Percentiles rank a stretch among this genome's conserved stretches.
Evolutionary conservation across 2,329 filamentous ascomycete genomes (phyloP).

Genomic region (Neonectria faginata): DNA sequence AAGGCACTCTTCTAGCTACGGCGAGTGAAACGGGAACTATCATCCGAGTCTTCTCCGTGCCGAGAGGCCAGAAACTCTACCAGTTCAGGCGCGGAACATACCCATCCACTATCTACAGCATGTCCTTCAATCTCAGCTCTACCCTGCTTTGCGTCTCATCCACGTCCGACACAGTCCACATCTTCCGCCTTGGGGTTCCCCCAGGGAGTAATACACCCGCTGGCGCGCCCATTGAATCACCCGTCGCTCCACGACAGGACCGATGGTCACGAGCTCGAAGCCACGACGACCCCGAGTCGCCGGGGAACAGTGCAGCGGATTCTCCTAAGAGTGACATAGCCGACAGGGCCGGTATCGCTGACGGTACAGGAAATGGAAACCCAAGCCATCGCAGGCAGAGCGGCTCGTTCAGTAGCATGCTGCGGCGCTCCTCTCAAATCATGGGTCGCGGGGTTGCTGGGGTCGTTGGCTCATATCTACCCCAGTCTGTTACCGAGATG

Average conservation of each 20-base stretch:
- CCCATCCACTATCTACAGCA: constrained; percentile 95
- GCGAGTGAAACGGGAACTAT: constrained; percentile 98
- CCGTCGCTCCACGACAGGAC: constrained; percentile 58
- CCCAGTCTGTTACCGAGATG: constrained; percentile 94
- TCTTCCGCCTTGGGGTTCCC: constrained; percentile 81
- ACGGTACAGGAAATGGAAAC: constrained; percentile 43
- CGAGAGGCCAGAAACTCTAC: constrained; percentile 90
- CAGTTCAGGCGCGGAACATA: constrained; percentile 97
- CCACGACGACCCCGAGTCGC: constrained; percentile 59
- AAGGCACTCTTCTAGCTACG: constrained; percentile 91
- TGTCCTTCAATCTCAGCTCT: constrained; percentile 97
- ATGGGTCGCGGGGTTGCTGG: constrained; percentile 90
- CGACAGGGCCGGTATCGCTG: constrained; percentile 51
- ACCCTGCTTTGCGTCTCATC: constrained; percentile 96
- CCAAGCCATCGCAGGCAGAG: constrained; percentile 63
- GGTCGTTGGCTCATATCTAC: constrained; percentile 90
- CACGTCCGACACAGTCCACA: constrained; percentile 94
- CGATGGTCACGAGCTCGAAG: constrained; percentile 66
- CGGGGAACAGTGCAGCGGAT: constrained; percentile 60
- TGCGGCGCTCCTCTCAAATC: constrained; percentile 94
- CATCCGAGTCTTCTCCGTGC: constrained; percentile 94
- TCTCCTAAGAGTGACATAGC: constrained; percentile 64
- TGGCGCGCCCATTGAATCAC: constrained; percentile 52
- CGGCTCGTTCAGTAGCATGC: constrained; percentile 88
- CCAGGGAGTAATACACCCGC: constrained; percentile 53